Percentiles rank a stretch among this genome's conserved stretches.
Evolutionary conservation across 139 green algal species (phyloP).

Genomic region (Chlorella sp.): DNA sequence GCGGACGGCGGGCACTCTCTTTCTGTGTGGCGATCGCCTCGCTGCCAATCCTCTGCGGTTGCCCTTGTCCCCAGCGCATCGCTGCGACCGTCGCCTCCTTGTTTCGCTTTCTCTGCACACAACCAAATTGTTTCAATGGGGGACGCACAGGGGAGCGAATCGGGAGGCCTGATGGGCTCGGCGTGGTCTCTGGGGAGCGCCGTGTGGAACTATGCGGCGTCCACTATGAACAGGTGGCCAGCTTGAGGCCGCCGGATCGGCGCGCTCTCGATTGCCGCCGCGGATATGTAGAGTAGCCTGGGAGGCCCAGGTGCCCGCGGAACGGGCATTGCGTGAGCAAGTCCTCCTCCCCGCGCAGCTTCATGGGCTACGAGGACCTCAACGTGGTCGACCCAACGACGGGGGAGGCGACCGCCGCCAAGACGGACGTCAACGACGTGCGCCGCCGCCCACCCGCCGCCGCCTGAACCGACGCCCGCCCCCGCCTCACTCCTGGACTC

Average conservation of each 20-base stretch:
- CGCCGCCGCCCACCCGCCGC: neutral
- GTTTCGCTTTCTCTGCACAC: no score
- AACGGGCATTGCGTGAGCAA: neutral
- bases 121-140: no score
- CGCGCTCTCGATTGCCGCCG: neutral
- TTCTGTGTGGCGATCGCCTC: no score
- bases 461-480: neutral
- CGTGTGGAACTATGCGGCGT: constrained; percentile 36
- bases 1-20: no score
- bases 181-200: constrained; percentile 8
- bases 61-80: no score
- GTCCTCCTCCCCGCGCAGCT: constrained; percentile 36
- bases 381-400: constrained; percentile 59
- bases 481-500: neutral
- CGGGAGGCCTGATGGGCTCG: no score
- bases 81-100: no score
- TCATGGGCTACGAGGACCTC: constrained; percentile 63
- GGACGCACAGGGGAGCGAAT: no score
- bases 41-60: no score
- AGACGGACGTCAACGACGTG: constrained; percentile 37
- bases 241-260: neutral
- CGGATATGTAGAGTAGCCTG: neutral
- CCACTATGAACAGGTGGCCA: constrained; percentile 42
- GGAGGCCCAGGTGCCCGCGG: neutral
- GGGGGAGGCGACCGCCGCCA: constrained; percentile 33